Evolutionary conservation across 2,329 filamentous ascomycete genomes (phyloP).

Genomic region (Parastagonospora avenae): DNA sequence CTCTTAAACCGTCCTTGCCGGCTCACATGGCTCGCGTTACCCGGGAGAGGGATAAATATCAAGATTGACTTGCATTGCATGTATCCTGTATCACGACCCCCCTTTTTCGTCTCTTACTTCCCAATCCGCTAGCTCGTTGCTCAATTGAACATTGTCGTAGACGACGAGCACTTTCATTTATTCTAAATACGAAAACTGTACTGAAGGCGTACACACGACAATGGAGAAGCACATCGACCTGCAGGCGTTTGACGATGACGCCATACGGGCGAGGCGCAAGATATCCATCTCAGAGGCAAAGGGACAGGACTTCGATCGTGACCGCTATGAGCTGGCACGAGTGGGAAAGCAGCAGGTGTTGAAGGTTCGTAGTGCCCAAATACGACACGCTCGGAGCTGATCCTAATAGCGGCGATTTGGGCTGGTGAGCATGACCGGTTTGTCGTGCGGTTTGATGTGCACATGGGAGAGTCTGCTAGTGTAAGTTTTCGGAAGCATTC

Average conservation of each 20-base stretch:
- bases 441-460: slow-evolving; percentile 45
- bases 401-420: slow-evolving; percentile 42
- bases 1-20: slow-evolving; percentile 26
- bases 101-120: slow-evolving; percentile 24
- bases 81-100: slow-evolving; percentile 35
- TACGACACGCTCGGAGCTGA: slow-evolving; percentile 8
- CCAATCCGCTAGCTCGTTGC: slow-evolving; percentile 19
- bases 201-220: neutral
- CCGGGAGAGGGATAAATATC: slow-evolving; percentile 35
- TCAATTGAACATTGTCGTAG: neutral
- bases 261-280: slow-evolving; percentile 24
- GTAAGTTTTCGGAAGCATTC: slow-evolving; percentile 21
- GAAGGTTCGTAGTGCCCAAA: slow-evolving; percentile 29
- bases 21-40: slow-evolving; percentile 41
- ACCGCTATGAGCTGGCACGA: slow-evolving; percentile 42
- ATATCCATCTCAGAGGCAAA: slow-evolving; percentile 33
- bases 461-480: slow-evolving; percentile 47
- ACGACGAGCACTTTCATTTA: slow-evolving; percentile 2
- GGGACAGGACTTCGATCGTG: slow-evolving; percentile 34
- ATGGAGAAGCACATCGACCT: slow-evolving; percentile 43
- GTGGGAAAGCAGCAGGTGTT: slow-evolving; percentile 44
- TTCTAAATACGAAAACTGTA: neutral
- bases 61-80: slow-evolving; percentile 44
- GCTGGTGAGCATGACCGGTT: slow-evolving; percentile 44
- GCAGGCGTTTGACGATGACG: slow-evolving; percentile 32